These are phyloP conservation scores for Colletotrichum shisoi DNA, from an alignment of 2,329 filamentous ascomycete genomes.

Conservation along the genomic window DNA sequence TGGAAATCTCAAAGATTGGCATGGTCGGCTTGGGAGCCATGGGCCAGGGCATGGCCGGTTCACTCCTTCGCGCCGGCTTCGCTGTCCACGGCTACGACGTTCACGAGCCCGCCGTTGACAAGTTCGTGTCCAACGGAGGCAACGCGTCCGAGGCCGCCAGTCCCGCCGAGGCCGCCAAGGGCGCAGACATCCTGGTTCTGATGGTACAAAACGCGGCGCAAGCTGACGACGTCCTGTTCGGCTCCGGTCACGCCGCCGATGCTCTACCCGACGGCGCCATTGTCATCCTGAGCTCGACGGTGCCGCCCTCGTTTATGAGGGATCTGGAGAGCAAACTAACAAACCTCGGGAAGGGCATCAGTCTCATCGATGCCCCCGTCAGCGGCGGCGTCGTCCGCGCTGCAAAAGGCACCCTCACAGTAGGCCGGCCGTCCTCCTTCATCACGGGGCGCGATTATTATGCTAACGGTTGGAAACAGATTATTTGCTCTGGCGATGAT, in stretches of 20 bases:
- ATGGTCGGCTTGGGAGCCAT: constrained; percentile 52
- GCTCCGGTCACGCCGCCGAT: constrained; percentile 43
- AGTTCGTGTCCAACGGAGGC: constrained; percentile 43
- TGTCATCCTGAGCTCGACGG: constrained; percentile 50
- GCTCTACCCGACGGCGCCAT: constrained; percentile 44
- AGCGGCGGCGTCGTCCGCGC: constrained; percentile 51
- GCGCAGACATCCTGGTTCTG: constrained; percentile 46
- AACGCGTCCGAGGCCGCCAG: constrained; percentile 42
- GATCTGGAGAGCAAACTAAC: constrained; percentile 41
- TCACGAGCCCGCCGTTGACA: constrained; percentile 44
- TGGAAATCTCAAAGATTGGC: constrained; percentile 46
- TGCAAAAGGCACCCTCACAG: constrained; percentile 49
- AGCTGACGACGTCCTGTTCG: constrained; percentile 47
- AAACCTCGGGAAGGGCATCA: constrained; percentile 43
- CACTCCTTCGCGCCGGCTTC: constrained; percentile 47
- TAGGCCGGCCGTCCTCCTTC: constrained; percentile 39
- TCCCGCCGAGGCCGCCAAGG: constrained; percentile 45
- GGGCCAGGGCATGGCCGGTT: constrained; percentile 51
- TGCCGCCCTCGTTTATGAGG: constrained; percentile 47
- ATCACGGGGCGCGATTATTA: too few species aligned
- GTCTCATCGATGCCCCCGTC: constrained; percentile 50
- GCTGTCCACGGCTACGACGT: constrained; percentile 49
- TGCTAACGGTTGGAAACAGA: constrained; percentile 40
- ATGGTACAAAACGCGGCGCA: constrained; percentile 51
- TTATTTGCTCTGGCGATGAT: constrained; percentile 47